These are phyloP conservation scores for Phytopythium cucurbitacearum DNA, from an alignment of 352 stramenopile species.

Conservation along the genomic window DNA sequence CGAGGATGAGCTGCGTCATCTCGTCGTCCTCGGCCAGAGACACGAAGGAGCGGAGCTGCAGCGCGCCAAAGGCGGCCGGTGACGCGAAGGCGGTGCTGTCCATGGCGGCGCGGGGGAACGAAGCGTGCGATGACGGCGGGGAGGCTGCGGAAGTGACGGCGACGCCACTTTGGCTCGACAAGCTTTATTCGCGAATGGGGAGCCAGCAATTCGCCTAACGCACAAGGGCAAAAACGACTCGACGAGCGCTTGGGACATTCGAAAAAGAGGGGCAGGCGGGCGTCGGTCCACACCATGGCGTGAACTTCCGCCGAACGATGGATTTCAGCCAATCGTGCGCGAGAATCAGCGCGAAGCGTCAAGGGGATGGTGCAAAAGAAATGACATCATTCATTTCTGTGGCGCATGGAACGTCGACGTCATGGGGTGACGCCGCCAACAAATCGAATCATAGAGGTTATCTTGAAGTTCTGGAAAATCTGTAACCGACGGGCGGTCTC, in stretches of 20 bases:
- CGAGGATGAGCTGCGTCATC: slow-evolving; percentile 69
- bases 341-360: neutral
- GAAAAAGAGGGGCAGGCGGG: neutral
- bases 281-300: neutral
- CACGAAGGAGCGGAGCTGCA: slow-evolving; percentile 70
- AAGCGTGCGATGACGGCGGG: slow-evolving; percentile 2
- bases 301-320: neutral
- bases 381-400: slow-evolving; percentile 18
- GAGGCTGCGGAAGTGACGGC: slow-evolving; percentile 9
- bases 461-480: neutral
- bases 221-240: slow-evolving; percentile 11
- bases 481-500: too few relatives aligned
- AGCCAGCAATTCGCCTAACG: neutral
- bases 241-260: slow-evolving; percentile 13
- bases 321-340: slow-evolving; percentile 9
- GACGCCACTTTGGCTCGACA: slow-evolving; percentile 1
- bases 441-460: slow-evolving; percentile 13
- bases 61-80: slow-evolving; percentile 25
- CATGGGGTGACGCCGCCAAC: slow-evolving; percentile 16
- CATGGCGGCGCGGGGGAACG: slow-evolving; percentile 19
- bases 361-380: slow-evolving; percentile 6
- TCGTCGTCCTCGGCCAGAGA: slow-evolving; percentile 64
- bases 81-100: slow-evolving; percentile 10
- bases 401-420: slow-evolving; percentile 4
- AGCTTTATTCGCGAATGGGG: neutral